phyloP scores from a whole-genome alignment of 345 rosid genomes.

The Heritiera fomes region DNA sequence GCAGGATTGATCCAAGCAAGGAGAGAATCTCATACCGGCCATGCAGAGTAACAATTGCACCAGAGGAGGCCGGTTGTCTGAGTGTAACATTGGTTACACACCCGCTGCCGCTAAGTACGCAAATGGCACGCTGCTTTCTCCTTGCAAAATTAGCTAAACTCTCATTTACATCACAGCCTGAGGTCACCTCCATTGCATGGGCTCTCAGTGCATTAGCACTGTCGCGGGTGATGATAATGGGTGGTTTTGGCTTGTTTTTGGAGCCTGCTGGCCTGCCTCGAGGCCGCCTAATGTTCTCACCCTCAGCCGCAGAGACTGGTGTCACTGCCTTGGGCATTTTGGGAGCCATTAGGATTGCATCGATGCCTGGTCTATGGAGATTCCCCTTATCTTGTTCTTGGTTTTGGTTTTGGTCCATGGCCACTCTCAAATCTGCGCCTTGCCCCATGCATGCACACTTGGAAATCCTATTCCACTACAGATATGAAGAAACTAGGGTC shows the following conservation, averaged over 20 bases:
- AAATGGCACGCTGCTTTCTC: conserved; percentile 81
- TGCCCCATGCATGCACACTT: conserved; percentile 51
- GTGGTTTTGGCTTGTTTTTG: conserved; percentile 94
- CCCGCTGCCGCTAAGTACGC: conserved; percentile 80
- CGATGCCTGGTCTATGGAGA: conserved; percentile 10
- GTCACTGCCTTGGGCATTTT: conserved; percentile 53
- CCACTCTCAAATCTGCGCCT: conserved; percentile 41
- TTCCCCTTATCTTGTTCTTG: conserved; percentile 47
- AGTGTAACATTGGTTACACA: conserved; percentile 86
- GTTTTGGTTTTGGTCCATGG: conserved; percentile 49
- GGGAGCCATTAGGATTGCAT: conserved; percentile 28
- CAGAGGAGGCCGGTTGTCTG: conserved; percentile 76
- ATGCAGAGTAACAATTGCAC: conserved; percentile 82
- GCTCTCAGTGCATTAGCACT: conserved; percentile 83
- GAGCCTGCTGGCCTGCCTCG: conserved; percentile 98
- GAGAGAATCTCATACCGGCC: conserved; percentile 97
- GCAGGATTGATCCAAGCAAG: conserved; percentile 83
- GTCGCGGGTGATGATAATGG: conserved; percentile 76
- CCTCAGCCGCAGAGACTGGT: conserved; percentile 52
- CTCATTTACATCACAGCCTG: conserved; percentile 87
- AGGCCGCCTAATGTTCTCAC: conserved; percentile 64
- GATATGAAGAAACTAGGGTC: not conserved
- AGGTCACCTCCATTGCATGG: conserved; percentile 85
- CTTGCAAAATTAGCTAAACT: conserved; percentile 73
- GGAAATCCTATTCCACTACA: not conserved